phyloP scores from a whole-genome alignment of 371 early-diverging fungal genomes.

The Actinomortierella ambigua region DNA sequence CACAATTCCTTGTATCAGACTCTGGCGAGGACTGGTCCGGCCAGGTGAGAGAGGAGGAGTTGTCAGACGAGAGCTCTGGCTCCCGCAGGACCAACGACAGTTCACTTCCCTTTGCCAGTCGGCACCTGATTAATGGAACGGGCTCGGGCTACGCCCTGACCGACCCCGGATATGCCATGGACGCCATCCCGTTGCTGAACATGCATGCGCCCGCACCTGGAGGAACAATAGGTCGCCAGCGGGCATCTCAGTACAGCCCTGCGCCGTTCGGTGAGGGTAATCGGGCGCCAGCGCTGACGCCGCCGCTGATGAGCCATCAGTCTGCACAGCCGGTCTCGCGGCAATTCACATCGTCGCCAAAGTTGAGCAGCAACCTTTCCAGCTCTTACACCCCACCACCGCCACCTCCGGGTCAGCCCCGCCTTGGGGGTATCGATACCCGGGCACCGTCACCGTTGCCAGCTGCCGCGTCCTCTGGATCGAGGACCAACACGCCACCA shows the following conservation, averaged over 20 bases:
- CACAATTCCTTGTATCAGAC: slow-evolving; percentile 38
- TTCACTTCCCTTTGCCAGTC: slow-evolving; percentile 20
- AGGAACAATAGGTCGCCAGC: slow-evolving; percentile 41
- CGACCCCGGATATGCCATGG: slow-evolving; percentile 32
- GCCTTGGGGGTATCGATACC: slow-evolving; percentile 37
- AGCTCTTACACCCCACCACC: slow-evolving; percentile 37
- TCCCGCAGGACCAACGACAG: slow-evolving; percentile 34
- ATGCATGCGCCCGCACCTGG: slow-evolving; percentile 41
- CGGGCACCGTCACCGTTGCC: slow-evolving; percentile 31
- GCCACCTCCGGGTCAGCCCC: slow-evolving; percentile 35
- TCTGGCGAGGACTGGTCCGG: slow-evolving; percentile 38
- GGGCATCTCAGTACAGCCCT: slow-evolving; percentile 29
- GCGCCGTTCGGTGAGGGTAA: slow-evolving; percentile 10
- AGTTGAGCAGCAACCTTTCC: slow-evolving; percentile 31
- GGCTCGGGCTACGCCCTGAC: slow-evolving; percentile 28
- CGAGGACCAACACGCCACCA: too few relatives aligned
- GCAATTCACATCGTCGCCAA: slow-evolving; percentile 37
- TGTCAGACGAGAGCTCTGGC: slow-evolving; percentile 39
- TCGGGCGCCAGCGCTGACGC: slow-evolving; percentile 23
- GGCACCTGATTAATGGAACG: slow-evolving; percentile 15
- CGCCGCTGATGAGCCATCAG: slow-evolving; percentile 16
- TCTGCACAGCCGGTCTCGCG: slow-evolving; percentile 13
- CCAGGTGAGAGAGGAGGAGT: slow-evolving; percentile 31
- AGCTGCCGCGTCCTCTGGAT: too few relatives aligned
- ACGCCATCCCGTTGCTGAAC: slow-evolving; percentile 38